Evolutionary conservation across 805 yeast species (phyloP), one percentile per base, ranked within the genome.

Genomic region (Pichia membranifaciens): DNA sequence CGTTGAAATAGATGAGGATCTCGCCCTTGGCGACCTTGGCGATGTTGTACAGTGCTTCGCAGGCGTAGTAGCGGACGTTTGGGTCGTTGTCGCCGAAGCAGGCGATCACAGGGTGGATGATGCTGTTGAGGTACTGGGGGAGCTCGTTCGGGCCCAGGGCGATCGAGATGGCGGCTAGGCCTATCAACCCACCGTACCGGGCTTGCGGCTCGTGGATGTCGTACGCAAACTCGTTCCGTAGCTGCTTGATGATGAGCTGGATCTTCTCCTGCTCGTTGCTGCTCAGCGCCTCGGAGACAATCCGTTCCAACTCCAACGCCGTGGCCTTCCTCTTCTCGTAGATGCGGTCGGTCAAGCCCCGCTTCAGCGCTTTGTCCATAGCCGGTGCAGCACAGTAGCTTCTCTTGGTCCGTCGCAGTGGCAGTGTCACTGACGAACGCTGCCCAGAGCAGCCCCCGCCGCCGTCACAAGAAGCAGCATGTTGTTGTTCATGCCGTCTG

Each of bases 1-100:
- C 98, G 66, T 91, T 93, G 72, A 93, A 93, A 62, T 87, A 90
- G 12, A 85, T 71, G 51, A 93, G 70, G 20, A 93, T 87, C 65
- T 93, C 98, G 25, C 98, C 98, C 55, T 95, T 81, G 3, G 98
- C 96, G 18, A 93, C 95, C 60, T 93, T 93, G 41, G 98, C 96
- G 40, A 93, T 90, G 66, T 93, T 93, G 66, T 93, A 93, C 51
- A 93, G 72, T 41, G 95, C 84, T 60, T 93, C 99, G 68, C 98
- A 93, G 0, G 99, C 97, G 64, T 89, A 93, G 59, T 93, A 93
- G 46, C 99, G 74, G 8, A 93, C 99, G 55, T 95, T 79, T n/a
- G 96, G 91, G 63, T 93, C 96, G 51, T 93, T 96, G 60, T 93
- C 99, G 43, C 95, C 91, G 64, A 93, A 93, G 50, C 97, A 91